Conservation (phyloP, 495 filamentous ascomycete genomes). For the Daldinia grandis region DNA sequence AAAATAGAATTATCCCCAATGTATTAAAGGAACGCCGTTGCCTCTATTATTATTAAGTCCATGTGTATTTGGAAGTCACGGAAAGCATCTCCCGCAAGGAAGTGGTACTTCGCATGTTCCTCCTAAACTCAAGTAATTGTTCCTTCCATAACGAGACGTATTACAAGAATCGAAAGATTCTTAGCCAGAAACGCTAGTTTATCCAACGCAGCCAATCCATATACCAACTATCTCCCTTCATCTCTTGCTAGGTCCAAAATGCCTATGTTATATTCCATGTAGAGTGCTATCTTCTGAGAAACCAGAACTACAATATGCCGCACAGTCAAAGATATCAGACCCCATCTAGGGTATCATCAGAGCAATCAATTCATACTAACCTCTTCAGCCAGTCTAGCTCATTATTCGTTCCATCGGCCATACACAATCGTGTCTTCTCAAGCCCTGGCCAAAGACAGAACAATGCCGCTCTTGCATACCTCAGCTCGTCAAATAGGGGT, state of each 20-base stretch:
- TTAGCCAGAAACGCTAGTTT: neutral
- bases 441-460: conserved; percentile 18
- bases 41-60: neutral
- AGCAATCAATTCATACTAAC: conserved; percentile 11
- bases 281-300: neutral
- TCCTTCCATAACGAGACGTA: neutral
- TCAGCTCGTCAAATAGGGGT: conserved; percentile 25
- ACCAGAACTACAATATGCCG: conserved; percentile 8
- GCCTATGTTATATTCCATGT: neutral
- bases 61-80: neutral
- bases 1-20: neutral
- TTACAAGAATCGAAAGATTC: neutral
- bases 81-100: neutral
- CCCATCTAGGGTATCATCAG: conserved; percentile 20
- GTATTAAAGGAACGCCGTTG: too few relatives aligned
- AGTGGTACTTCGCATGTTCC: neutral
- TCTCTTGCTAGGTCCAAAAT: neutral
- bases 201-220: neutral
- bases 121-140: neutral
- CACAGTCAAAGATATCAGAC: conserved; percentile 28
- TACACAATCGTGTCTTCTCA: conserved; percentile 29
- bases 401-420: conserved; percentile 17
- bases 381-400: conserved; percentile 30
- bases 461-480: neutral
- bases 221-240: neutral